These are phyloP conservation scores for Antrodiella citrinella DNA, from an alignment of 768 basidiomycete species.

Conservation along the genomic window DNA sequence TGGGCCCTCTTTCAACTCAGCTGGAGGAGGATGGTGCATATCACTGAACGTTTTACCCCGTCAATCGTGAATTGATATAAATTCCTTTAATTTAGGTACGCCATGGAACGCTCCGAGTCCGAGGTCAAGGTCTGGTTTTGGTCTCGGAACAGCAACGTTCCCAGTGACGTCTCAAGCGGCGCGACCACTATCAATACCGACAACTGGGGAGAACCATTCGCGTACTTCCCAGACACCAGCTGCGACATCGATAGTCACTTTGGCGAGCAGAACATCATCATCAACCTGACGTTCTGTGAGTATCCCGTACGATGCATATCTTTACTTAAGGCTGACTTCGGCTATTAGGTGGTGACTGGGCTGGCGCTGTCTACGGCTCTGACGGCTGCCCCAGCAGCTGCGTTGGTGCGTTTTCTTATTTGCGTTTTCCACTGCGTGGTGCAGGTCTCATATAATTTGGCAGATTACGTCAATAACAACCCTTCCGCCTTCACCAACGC, in stretches of 20 bases:
- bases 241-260: constrained; percentile 52
- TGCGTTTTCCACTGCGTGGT: background rate
- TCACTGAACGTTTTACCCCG: too few species aligned
- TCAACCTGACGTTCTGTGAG: constrained; percentile 58
- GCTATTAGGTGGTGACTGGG: constrained; percentile 42
- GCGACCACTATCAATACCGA: constrained; percentile 35
- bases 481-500: constrained; percentile 60
- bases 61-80: too few species aligned
- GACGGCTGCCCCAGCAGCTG: constrained; percentile 47
- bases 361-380: constrained; percentile 34
- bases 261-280: constrained; percentile 50
- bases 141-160: constrained; percentile 39
- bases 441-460: background rate
- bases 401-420: constrained; percentile 30
- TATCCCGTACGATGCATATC: background rate
- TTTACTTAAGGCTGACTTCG: background rate
- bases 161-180: constrained; percentile 36
- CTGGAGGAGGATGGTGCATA: constrained; percentile 49
- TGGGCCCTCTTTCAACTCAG: constrained; percentile 48
- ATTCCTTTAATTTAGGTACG: constrained; percentile 32
- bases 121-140: constrained; percentile 71
- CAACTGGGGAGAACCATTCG: constrained; percentile 51
- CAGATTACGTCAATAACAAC: constrained; percentile 60
- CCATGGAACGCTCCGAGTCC: constrained; percentile 46
- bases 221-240: constrained; percentile 48